These are phyloP conservation scores for Solidago caesia DNA, from an alignment of 129 eudicot genomes.

Conservation along the genomic window DNA sequence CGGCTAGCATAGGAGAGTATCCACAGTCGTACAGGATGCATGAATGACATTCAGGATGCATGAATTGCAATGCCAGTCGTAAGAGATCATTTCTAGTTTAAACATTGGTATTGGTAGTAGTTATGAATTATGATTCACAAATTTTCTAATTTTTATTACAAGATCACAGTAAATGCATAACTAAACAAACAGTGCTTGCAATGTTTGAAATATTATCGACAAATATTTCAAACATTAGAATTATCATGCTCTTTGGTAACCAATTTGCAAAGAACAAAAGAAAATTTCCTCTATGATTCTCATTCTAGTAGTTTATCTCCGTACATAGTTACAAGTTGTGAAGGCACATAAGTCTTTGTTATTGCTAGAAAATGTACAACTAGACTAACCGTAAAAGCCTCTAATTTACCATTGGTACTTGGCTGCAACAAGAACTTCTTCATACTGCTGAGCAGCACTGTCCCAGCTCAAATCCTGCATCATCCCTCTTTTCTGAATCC, in stretches of 20 bases:
- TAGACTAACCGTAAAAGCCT: not conserved
- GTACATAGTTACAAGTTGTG: conserved; percentile 17
- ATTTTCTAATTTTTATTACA: not conserved
- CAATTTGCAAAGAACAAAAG: not conserved
- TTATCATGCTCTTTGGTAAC: not conserved
- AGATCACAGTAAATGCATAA: not conserved
- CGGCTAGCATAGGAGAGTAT: too few relatives aligned
- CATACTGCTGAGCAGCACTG: conserved; percentile 65
- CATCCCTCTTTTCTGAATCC: conserved; percentile 81
- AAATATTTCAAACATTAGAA: conserved; percentile 39
- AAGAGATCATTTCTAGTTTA: too few relatives aligned
- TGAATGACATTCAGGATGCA: too few relatives aligned
- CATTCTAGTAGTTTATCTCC: conserved; percentile 10
- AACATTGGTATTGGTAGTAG: too few relatives aligned
- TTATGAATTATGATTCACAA: not conserved
- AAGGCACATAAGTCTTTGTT: conserved; percentile 5
- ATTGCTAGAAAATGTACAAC: conserved; percentile 19
- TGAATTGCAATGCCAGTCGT: too few relatives aligned
- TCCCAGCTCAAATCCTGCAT: conserved; percentile 81
- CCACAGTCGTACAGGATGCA: too few relatives aligned
- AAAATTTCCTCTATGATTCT: conserved; percentile 1
- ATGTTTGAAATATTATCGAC: conserved; percentile 9
- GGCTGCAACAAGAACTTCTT: conserved; percentile 84
- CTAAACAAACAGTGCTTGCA: not conserved
- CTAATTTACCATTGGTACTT: conserved; percentile 68